These are phyloP conservation scores for Acer saccharum DNA, from an alignment of 345 rosid species.

Conservation along the genomic window DNA sequence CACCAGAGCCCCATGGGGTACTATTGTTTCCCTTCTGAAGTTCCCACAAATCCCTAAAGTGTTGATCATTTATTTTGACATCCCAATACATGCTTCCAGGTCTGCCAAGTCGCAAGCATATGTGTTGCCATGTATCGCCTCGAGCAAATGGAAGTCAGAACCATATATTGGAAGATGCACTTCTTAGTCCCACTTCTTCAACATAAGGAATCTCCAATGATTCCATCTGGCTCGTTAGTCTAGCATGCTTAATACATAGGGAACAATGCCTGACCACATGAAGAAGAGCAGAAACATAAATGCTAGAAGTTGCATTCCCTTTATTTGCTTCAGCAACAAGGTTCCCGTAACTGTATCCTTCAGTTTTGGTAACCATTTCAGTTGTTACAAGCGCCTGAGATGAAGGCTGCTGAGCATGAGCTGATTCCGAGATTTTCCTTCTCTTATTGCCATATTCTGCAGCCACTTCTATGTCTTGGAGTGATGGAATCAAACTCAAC, in stretches of 20 bases:
- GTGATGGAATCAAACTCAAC: slow-evolving; percentile 78
- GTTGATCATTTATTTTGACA: slow-evolving; percentile 94
- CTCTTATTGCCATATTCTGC: slow-evolving; percentile 46
- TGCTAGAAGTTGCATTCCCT: slow-evolving; percentile 82
- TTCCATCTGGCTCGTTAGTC: slow-evolving; percentile 96
- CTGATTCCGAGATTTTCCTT: slow-evolving; percentile 47
- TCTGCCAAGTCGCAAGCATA: slow-evolving; percentile 96
- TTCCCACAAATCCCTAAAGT: slow-evolving; percentile 97
- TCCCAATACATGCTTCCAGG: slow-evolving; percentile 99
- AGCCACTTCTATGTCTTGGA: slow-evolving; percentile 53
- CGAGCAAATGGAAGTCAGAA: slow-evolving; percentile 85
- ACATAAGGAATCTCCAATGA: slow-evolving; percentile 84
- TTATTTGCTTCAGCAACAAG: slow-evolving; percentile 94
- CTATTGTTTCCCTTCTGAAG: slow-evolving; percentile 84
- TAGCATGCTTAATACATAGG: slow-evolving; percentile 89
- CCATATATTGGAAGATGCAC: slow-evolving; percentile 89
- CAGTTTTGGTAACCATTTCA: slow-evolving; percentile 47
- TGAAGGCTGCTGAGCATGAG: slow-evolving; percentile 41
- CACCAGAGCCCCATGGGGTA: slow-evolving; percentile 91
- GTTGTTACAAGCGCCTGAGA: slow-evolving; percentile 40
- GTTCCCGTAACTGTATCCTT: slow-evolving; percentile 67
- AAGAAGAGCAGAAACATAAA: slow-evolving; percentile 85
- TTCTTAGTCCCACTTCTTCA: slow-evolving; percentile 81
- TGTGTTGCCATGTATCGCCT: slow-evolving; percentile 86
- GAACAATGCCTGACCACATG: slow-evolving; percentile 95